Conservation (phyloP, 1,139 yeast genomes). For the Geotrichum carabidarum region DNA sequence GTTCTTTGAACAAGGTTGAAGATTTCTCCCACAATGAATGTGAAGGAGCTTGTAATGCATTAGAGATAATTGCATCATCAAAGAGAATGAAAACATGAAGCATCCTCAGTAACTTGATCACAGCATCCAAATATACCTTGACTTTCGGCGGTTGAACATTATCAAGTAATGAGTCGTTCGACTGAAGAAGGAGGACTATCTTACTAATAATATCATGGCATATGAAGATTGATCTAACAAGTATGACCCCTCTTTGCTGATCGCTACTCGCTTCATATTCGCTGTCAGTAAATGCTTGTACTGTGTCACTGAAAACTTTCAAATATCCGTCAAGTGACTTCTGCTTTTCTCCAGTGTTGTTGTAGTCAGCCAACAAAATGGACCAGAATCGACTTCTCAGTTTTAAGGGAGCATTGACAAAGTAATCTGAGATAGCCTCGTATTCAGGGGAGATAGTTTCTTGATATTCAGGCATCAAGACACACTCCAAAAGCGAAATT, state of each 20-base stretch:
- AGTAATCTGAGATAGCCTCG: slow-evolving; percentile 53
- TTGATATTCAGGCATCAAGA: slow-evolving; percentile 38
- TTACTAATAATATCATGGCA: slow-evolving; percentile 43
- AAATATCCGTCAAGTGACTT: slow-evolving; percentile 55
- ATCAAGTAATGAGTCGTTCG: slow-evolving; percentile 23
- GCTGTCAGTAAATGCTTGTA: slow-evolving; percentile 38
- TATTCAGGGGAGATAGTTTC: slow-evolving; percentile 34
- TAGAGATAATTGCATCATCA: slow-evolving; percentile 39
- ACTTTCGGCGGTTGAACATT: slow-evolving; percentile 20
- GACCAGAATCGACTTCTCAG: slow-evolving; percentile 74
- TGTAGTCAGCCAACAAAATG: slow-evolving; percentile 59
- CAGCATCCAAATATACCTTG: slow-evolving; percentile 29
- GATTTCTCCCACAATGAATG: slow-evolving; percentile 36
- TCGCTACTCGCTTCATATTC: slow-evolving; percentile 23
- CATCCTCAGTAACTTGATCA: slow-evolving; percentile 39
- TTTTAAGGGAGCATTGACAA: slow-evolving; percentile 58
- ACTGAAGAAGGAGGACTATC: slow-evolving; percentile 28
- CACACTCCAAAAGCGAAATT: slow-evolving; percentile 51
- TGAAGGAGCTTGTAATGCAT: slow-evolving; percentile 33
- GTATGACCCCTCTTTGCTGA: slow-evolving; percentile 27
- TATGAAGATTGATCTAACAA: slow-evolving; percentile 45
- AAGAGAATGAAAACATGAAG: slow-evolving; percentile 42
- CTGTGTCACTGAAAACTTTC: slow-evolving; percentile 44
- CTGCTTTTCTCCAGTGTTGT: slow-evolving; percentile 39
- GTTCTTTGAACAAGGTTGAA: slow-evolving; percentile 48